Percentiles rank a stretch among this genome's conserved stretches.
Evolutionary conservation across 257 asterid genomes (phyloP).

Genomic region (Scutellaria minor): DNA sequence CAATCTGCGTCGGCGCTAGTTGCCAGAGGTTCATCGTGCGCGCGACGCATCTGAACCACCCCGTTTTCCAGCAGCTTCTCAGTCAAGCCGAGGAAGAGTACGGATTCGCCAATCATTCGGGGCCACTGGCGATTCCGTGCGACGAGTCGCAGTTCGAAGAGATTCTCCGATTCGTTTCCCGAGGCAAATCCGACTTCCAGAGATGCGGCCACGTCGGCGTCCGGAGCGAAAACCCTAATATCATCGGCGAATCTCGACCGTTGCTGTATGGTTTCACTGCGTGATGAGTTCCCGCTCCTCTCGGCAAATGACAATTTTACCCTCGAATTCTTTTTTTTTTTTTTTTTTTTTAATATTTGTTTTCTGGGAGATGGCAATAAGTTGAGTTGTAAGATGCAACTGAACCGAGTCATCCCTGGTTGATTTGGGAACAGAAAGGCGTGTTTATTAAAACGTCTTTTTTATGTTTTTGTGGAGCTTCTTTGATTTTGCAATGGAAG

Average conservation of each 20-base stretch:
- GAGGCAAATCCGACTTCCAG: constrained; percentile 46
- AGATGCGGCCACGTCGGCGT: constrained; percentile 54
- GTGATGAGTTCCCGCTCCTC: constrained; percentile 19
- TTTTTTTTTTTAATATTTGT: not conserved
- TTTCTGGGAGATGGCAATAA: constrained; percentile 38
- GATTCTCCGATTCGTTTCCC: constrained; percentile 56
- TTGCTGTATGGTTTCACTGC: constrained; percentile 54
- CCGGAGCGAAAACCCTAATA: constrained; percentile 40
- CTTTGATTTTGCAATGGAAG: not conserved
- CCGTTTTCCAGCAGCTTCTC: constrained; percentile 62
- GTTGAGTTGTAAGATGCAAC: constrained; percentile 13
- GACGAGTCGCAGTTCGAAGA: constrained; percentile 75
- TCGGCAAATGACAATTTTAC: constrained; percentile 19
- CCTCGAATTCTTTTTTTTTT: not conserved
- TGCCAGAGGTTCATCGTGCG: constrained; percentile 66
- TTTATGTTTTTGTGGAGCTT: constrained; percentile 3
- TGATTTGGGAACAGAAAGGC: constrained; percentile 30
- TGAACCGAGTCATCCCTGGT: constrained; percentile 40
- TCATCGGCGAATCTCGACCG: constrained; percentile 59
- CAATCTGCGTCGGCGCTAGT: constrained; percentile 65
- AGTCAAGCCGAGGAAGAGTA: constrained; percentile 78
- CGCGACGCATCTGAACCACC: constrained; percentile 74
- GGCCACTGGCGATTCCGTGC: constrained; percentile 78
- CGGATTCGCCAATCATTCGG: constrained; percentile 61
- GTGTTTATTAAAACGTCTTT: constrained; percentile 39